Percentiles rank a stretch among this genome's conserved stretches.
These are phyloP conservation scores for bread wheat (Triticum aestivum) DNA, from an alignment of 176 grass and related monocot species.

Conservation along the genomic window IWGSC_CS_RefSeq_v2.1 NC_057800.1:42898057-42898556, in stretches of 20 bases:
- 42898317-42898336: conserved; percentile 36
- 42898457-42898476: not conserved
- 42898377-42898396: not conserved
- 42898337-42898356: conserved; percentile 33
- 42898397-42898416: not conserved
- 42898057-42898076: not conserved
- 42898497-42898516: not conserved
- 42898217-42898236: conserved; percentile 41
- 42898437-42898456: conserved; percentile 12
- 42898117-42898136: conserved; percentile 66
- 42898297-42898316: not conserved
- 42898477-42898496: not conserved
- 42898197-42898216: conserved; percentile 74
- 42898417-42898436: not conserved
- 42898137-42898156: conserved; percentile 66
- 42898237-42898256: too few species aligned
- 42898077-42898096: conserved; percentile 7
- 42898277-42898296: not conserved
- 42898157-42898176: conserved; percentile 51
- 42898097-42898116: conserved; percentile 74
- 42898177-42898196: conserved; percentile 77
- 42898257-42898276: not conserved
- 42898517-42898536: not conserved
- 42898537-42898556: not conserved
- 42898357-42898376: not conserved